A percentile compares a stretch with the other conserved stretches of the same genome.
Conservation (phyloP, 2,329 filamentous ascomycete genomes). For the Fusarium cicatricum region DNA sequence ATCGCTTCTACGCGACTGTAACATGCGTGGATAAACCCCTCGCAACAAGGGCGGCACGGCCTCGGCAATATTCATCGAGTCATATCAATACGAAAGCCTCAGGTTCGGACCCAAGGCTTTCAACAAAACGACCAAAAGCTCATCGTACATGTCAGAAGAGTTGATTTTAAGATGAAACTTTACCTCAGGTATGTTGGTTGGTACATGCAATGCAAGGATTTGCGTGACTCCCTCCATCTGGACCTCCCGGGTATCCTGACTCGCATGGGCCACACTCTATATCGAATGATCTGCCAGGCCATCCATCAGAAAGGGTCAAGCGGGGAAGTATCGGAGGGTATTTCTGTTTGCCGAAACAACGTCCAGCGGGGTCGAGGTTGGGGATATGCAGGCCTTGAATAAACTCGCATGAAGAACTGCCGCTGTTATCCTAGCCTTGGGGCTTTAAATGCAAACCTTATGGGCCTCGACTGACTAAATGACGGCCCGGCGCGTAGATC, state of each 20-base stretch:
- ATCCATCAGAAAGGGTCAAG: slow-evolving; percentile 4
- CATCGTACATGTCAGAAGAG: no score
- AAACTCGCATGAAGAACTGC: neutral
- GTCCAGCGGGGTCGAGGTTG: neutral
- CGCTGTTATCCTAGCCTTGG: slow-evolving; percentile 10
- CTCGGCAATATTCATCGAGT: no score
- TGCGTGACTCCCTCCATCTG: no score
- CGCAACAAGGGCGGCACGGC: neutral
- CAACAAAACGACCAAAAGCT: no score
- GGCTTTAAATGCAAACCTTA: no score
- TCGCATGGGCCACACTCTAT: neutral
- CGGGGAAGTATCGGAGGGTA: slow-evolving; percentile 24
- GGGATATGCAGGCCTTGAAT: neutral
- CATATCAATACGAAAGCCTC: no score
- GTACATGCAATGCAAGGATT: no score
- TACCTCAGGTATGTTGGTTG: no score
- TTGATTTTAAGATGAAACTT: no score
- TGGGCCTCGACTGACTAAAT: no score
- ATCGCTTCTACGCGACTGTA: neutral
- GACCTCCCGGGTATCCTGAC: no score
- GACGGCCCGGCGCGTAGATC: slow-evolving; percentile 22
- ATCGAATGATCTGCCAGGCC: slow-evolving; percentile 10
- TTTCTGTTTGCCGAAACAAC: slow-evolving; percentile 24
- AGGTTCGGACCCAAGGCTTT: no score
- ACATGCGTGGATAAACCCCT: slow-evolving; percentile 3